Evolutionary conservation across 331 rosid genomes (phyloP), one percentile per base, ranked within the genome.

Genomic region (Cydonia oblonga): DNA sequence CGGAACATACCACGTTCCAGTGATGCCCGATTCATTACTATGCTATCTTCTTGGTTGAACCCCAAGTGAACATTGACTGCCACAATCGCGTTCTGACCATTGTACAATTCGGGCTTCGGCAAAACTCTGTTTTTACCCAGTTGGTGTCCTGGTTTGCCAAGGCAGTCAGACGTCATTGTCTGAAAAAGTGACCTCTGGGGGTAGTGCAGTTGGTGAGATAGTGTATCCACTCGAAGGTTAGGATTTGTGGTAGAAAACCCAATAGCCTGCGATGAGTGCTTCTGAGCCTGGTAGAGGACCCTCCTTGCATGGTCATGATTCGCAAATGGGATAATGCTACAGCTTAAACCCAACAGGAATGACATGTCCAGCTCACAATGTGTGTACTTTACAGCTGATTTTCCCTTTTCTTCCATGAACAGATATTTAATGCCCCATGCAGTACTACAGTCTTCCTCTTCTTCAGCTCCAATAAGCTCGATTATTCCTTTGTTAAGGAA

Each of bases 231-330:
- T 75, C 99, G 84, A 26, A 88, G 84, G 72, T 87, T 66, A 0
- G 96, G 96, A 79, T 95, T 91, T 19, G 85, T 79, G 0, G 96
- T 86, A 8, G 96, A 78, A 73, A 75, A 90, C 16, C 98, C 98
- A 80, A 95, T 95, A 2, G 98, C 98, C 69, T 95, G 98, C 53
- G 90, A 87, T 32, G 96, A 95, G 84, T 95, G 98, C 84, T 95
- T 95, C 83, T 95, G 98, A 4, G 97, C 84, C 66, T 95, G 98
- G 76, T 85, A 95, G 3, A 95, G 88, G n/a, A 86, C 96, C 81
- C 98, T 91, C 80, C 96, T 82, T 18, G 98, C 97, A 79, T 95
- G 98, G 73, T 95, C 97, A 77, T 95, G 98, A 81, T 95, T 95
- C 2, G 97, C 96, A 86, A 85, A 95, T 16, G 98, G 97, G 66